Percentiles rank a stretch among this genome's conserved stretches.
Evolutionary conservation across 2,329 filamentous ascomycete species (phyloP).

Genomic region (Venturia effusa): DNA sequence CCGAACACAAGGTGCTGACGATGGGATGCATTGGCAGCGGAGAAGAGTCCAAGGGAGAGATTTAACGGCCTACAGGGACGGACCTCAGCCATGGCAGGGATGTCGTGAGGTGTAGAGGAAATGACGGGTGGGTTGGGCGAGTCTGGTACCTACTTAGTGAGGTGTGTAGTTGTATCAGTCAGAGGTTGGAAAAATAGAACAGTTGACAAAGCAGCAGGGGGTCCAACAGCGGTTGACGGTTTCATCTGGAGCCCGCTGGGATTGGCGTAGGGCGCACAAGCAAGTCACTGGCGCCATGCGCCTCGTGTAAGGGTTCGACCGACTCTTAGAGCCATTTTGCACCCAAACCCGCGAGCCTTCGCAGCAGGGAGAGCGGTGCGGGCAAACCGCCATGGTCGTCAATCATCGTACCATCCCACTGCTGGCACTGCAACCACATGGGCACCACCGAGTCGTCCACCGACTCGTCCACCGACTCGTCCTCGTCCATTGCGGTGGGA

Average conservation of each 20-base stretch:
- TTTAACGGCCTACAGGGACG: not conserved
- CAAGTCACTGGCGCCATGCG: not conserved
- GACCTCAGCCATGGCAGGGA: not conserved
- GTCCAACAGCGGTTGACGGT: not conserved
- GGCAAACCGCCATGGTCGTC: not conserved
- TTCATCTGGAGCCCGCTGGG: not conserved
- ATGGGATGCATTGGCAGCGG: not conserved
- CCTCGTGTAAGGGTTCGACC: not conserved
- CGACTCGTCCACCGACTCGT: not conserved
- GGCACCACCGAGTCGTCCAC: not conserved
- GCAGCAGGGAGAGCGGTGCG: not conserved
- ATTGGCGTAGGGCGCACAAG: not conserved
- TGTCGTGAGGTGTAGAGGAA: not conserved
- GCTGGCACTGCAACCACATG: not conserved
- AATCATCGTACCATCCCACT: not conserved
- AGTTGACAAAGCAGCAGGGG: not conserved
- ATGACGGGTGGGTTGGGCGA: not conserved
- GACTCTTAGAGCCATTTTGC: not conserved
- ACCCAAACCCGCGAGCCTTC: not conserved
- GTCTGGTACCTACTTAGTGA: not conserved
- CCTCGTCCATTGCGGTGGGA: not conserved
- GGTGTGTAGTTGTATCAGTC: not conserved
- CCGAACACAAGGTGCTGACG: constrained; percentile 2
- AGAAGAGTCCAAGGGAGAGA: not conserved
- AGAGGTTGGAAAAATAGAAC: constrained; percentile 1